Conservation (phyloP, 805 yeast species). For the Kluyveromyces nonfermentans region DNA sequence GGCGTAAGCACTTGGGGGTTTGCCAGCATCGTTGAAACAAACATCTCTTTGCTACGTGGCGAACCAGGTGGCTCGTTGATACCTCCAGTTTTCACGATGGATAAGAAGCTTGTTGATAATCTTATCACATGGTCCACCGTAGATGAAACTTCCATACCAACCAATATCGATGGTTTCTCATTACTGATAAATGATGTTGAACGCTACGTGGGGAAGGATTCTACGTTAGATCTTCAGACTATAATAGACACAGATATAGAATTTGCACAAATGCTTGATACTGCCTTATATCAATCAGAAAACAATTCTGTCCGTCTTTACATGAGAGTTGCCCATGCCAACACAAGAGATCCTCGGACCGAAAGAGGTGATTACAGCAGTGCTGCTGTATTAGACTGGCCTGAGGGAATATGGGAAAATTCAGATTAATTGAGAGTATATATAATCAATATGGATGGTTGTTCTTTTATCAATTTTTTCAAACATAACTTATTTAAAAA, state of each 20-base stretch:
- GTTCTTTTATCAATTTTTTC: not conserved
- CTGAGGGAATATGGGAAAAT: constrained; percentile 41
- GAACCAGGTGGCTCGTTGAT: constrained; percentile 49
- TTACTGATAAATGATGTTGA: constrained; percentile 74
- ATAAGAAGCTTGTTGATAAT: constrained; percentile 10
- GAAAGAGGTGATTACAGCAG: constrained; percentile 54
- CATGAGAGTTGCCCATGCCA: constrained; percentile 47
- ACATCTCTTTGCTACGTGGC: constrained; percentile 52
- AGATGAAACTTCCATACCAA: constrained; percentile 9
- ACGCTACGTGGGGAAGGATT: constrained; percentile 48
- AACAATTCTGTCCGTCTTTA: constrained; percentile 32
- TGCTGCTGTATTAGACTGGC: constrained; percentile 53
- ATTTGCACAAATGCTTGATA: constrained; percentile 10
- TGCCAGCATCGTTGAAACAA: constrained; percentile 80
- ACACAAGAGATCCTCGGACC: constrained; percentile 30
- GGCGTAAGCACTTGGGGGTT: constrained; percentile 93
- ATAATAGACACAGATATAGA: constrained; percentile 25
- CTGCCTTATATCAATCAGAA: constrained; percentile 26
- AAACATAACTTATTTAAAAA: no score
- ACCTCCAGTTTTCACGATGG: constrained; percentile 40
- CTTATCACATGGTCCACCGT: constrained; percentile 22
- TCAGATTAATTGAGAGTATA: no score
- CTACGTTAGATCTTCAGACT: constrained; percentile 34
- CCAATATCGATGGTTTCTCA: constrained; percentile 43
- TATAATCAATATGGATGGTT: not conserved